A percentile compares a stretch with the other conserved stretches of the same genome.
Conservation (phyloP, 768 basidiomycete genomes). For the Suillus alpinus region DNA sequence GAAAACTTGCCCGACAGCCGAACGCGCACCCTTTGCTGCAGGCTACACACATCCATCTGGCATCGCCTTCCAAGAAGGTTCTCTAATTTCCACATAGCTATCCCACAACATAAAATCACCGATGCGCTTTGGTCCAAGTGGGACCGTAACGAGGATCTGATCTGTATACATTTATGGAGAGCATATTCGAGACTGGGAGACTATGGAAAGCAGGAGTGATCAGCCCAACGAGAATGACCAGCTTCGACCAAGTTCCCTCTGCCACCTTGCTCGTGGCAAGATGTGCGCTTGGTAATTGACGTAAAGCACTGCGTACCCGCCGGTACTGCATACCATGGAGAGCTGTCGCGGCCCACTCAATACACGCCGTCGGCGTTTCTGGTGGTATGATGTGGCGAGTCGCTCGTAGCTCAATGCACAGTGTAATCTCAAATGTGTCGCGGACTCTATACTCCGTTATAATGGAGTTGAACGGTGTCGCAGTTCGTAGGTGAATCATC, state of each 20-base stretch:
- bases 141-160: too few species aligned
- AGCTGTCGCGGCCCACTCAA: not conserved
- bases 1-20: slow-evolving; percentile 28
- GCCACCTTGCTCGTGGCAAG: not conserved
- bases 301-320: not conserved
- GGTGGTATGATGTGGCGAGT: too few species aligned
- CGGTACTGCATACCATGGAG: not conserved
- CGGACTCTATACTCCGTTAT: not conserved
- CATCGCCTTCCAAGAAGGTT: slow-evolving; percentile 31
- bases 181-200: not conserved
- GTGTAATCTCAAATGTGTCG: not conserved
- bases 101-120: not conserved
- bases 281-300: not conserved
- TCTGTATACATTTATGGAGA: not conserved
- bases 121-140: not conserved
- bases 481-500: not conserved
- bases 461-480: not conserved
- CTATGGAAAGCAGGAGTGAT: not conserved
- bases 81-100: slow-evolving; percentile 33
- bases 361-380: not conserved
- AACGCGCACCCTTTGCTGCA: slow-evolving; percentile 29
- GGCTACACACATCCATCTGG: slow-evolving; percentile 34
- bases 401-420: too few species aligned
- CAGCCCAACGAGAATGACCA: not conserved
- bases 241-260: not conserved